These are phyloP conservation scores for Cytospora leucostoma DNA, from an alignment of 2,329 filamentous ascomycete species.

Conservation along the genomic window DNA sequence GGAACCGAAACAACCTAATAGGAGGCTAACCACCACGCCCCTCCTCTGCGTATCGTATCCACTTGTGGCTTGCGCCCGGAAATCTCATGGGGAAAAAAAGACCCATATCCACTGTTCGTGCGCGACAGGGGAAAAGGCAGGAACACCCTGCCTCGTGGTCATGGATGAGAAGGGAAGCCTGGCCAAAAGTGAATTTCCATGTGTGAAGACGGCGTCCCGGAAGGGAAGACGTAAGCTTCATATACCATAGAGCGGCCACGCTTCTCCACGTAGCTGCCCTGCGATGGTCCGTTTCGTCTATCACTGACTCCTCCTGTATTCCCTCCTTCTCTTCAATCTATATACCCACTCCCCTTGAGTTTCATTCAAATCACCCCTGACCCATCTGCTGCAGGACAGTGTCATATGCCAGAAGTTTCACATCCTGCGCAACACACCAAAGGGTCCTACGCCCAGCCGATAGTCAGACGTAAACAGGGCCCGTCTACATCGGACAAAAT, in stretches of 20 bases:
- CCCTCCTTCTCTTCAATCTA: constrained; percentile 4
- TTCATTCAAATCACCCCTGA: background rate
- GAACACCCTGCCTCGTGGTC: background rate
- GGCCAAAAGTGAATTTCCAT: constrained; percentile 2
- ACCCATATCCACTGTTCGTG: constrained; percentile 24
- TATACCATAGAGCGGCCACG: constrained; percentile 10
- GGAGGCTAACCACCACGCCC: background rate
- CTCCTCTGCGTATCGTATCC: background rate
- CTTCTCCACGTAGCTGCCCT: background rate
- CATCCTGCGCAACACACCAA: background rate
- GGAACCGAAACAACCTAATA: background rate
- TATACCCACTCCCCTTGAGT: constrained; percentile 12
- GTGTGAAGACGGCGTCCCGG: background rate
- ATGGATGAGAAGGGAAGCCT: constrained; percentile 14
- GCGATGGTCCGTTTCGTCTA: constrained; percentile 6
- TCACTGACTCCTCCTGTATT: constrained; percentile 5
- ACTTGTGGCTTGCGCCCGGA: background rate
- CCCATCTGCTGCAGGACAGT: constrained; percentile 15
- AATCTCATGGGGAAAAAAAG: background rate
- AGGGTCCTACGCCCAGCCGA: background rate
- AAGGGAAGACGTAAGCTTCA: constrained; percentile 8
- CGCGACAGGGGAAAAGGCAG: constrained; percentile 16
- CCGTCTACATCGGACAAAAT: background rate
- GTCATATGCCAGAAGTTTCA: constrained; percentile 5
- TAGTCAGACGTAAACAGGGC: background rate